These are phyloP conservation scores for Mimosa pudica DNA, from an alignment of 306 rosid species.

Conservation along the genomic window DNA sequence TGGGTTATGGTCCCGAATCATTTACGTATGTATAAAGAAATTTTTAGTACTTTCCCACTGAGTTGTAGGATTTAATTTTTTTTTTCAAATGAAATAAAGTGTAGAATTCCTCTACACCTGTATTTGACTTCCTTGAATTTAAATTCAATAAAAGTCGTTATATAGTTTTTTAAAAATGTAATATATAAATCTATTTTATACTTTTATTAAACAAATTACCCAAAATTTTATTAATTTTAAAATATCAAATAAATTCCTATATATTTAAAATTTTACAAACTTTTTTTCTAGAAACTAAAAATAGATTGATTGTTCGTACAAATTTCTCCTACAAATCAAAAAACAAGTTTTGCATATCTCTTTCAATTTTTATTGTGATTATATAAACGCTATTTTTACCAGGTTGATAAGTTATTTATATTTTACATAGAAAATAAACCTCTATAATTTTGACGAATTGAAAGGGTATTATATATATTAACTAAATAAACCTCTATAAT, in stretches of 20 bases:
- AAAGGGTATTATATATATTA: background rate
- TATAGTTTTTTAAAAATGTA: too few species aligned
- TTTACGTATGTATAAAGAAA: too few species aligned
- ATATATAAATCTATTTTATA: too few species aligned
- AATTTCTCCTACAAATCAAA: background rate
- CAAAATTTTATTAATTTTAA: background rate
- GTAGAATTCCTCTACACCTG: too few species aligned
- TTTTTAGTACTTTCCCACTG: too few species aligned
- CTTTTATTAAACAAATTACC: too few species aligned
- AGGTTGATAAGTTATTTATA: background rate
- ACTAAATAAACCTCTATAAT: background rate
- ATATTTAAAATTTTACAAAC: background rate
- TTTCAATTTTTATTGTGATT: too few species aligned
- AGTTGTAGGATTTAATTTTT: too few species aligned
- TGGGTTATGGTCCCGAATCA: too few species aligned
- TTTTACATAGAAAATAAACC: too few species aligned
- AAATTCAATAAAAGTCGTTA: background rate
- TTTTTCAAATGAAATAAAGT: too few species aligned
- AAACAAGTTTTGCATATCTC: background rate
- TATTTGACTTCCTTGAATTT: too few species aligned
- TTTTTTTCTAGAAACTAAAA: background rate
- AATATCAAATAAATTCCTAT: background rate
- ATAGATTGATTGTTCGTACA: background rate
- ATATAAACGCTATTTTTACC: background rate
- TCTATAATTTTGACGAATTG: background rate